phyloP scores from a whole-genome alignment of 306 rosid species.

The Quercus variabilis region DNA sequence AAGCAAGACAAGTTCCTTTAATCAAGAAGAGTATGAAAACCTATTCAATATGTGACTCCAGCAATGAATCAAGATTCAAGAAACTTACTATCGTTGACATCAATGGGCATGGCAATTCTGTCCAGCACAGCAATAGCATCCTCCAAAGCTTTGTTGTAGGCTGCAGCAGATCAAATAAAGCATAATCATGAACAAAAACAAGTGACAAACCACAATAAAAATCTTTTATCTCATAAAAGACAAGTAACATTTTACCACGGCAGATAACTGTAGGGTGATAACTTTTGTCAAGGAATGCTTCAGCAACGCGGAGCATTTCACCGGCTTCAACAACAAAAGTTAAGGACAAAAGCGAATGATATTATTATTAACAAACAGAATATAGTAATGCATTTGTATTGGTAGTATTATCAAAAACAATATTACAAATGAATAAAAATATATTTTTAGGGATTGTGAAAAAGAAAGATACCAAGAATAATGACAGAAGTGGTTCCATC shows the following conservation, averaged over 20 bases:
- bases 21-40: neutral
- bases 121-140: constrained; percentile 91
- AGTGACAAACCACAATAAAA: neutral
- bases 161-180: constrained; percentile 45
- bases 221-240: neutral
- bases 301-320: constrained; percentile 98
- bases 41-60: neutral
- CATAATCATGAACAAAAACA: constrained; percentile 2
- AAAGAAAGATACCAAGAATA: constrained; percentile 69
- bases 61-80: neutral
- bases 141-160: constrained; percentile 92
- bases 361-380: neutral
- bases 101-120: constrained; percentile 87
- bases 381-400: no score
- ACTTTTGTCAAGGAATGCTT: constrained; percentile 81
- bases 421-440: no score
- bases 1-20: neutral
- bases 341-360: neutral
- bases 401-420: no score
- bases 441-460: no score
- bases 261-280: constrained; percentile 96
- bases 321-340: constrained; percentile 62
- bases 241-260: constrained; percentile 55
- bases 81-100: constrained; percentile 83
- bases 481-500: constrained; percentile 98